phyloP scores from a whole-genome alignment of 768 basidiomycete genomes.

The Xanthoconium stramineum region DNA sequence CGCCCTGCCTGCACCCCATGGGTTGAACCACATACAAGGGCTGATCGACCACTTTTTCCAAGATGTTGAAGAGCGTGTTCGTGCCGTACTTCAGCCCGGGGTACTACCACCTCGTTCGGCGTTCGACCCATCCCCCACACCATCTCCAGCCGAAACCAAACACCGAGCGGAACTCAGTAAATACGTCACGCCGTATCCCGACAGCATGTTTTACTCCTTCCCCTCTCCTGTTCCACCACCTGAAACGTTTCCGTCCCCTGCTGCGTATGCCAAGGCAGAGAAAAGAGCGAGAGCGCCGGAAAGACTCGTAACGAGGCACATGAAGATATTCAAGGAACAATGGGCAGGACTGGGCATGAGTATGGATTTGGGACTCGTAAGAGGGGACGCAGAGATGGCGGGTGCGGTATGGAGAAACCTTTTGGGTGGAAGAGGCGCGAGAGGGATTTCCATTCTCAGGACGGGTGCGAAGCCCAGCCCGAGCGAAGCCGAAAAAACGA shows the following conservation, averaged over 20 bases:
- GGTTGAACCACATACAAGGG: slow-evolving; percentile 68
- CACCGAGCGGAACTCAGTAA: slow-evolving; percentile 23
- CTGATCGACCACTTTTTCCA: slow-evolving; percentile 95
- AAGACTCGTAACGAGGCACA: slow-evolving; percentile 74
- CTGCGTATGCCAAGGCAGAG: slow-evolving; percentile 28
- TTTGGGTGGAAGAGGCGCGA: slow-evolving; percentile 79
- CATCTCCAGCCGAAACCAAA: slow-evolving; percentile 2
- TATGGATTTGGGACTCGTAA: slow-evolving; percentile 73
- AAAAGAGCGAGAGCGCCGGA: slow-evolving; percentile 60
- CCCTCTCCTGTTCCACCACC: slow-evolving; percentile 24
- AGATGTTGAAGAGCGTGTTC: slow-evolving; percentile 88
- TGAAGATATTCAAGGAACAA: slow-evolving; percentile 91
- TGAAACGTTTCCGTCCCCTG: slow-evolving; percentile 26
- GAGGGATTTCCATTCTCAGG: slow-evolving; percentile 49
- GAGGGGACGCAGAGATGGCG: slow-evolving; percentile 80
- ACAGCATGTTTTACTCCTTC: slow-evolving; percentile 26
- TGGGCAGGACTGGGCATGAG: slow-evolving; percentile 81
- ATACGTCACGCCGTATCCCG: slow-evolving; percentile 22
- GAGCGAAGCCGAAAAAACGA: slow-evolving; percentile 3
- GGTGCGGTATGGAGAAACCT: slow-evolving; percentile 90
- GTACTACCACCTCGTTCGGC: slow-evolving; percentile 24
- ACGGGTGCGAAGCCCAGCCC: slow-evolving; percentile 5
- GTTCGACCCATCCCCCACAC: slow-evolving; percentile 10
- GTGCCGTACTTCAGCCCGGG: slow-evolving; percentile 68
- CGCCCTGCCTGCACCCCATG: slow-evolving; percentile 67